A percentile compares a stretch with the other conserved stretches of the same genome.
Evolutionary conservation across 257 asterid genomes (phyloP).

Genomic region (Nicotiana obtusifolia): DNA sequence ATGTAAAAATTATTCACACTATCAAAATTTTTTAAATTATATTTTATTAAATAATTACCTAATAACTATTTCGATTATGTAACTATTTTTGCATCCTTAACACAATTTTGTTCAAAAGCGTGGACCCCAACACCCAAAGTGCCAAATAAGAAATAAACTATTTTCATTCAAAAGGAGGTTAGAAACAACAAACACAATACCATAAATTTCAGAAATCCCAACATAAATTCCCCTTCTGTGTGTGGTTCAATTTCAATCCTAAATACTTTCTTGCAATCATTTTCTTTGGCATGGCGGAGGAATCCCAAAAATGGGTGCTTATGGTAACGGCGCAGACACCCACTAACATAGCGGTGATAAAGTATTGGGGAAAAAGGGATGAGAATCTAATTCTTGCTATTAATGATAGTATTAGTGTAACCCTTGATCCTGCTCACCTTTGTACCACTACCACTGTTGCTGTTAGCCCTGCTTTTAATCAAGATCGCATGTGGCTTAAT

Average conservation of each 20-base stretch:
- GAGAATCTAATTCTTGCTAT: constrained; percentile 77
- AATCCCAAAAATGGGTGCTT: constrained; percentile 46
- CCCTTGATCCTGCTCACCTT: constrained; percentile 87
- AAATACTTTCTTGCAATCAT: not conserved
- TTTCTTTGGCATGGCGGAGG: not conserved
- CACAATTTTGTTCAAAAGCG: not conserved
- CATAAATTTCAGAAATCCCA: not conserved
- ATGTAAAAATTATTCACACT: too few species aligned
- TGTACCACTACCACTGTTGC: constrained; percentile 98
- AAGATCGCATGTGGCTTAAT: constrained; percentile 93
- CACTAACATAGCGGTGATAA: constrained; percentile 89
- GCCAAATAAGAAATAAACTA: not conserved
- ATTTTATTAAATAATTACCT: too few species aligned
- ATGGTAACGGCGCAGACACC: constrained; percentile 90
- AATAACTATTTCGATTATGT: too few species aligned
- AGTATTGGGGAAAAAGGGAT: constrained; percentile 96
- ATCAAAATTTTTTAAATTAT: too few species aligned
- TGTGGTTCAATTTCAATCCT: not conserved
- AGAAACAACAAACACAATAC: not conserved
- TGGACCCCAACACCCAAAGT: not conserved
- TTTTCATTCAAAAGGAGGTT: not conserved
- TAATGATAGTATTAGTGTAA: constrained; percentile 91
- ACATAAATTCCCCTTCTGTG: not conserved
- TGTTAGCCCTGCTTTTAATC: constrained; percentile 66
- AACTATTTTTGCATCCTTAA: too few species aligned